phyloP scores from a whole-genome alignment of 169 alveolate species.

The Babesia sp. region DNA sequence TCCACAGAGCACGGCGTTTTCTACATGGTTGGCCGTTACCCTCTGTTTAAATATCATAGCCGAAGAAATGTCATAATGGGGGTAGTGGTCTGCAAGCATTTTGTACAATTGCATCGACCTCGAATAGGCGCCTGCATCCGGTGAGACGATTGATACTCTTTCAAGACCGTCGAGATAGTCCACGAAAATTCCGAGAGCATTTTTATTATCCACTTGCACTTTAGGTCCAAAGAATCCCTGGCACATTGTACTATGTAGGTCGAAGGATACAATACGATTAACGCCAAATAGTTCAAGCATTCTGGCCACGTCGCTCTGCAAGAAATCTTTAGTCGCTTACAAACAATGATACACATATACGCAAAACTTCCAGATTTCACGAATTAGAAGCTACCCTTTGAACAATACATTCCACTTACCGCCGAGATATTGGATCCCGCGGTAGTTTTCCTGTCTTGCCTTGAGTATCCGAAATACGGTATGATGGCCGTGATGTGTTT shows the following conservation, averaged over 20 bases:
- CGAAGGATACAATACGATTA: slow-evolving; percentile 92
- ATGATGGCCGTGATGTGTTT: slow-evolving; percentile 92
- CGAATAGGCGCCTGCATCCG: slow-evolving; percentile 91
- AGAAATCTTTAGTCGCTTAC: background rate
- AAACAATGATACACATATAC: too few species aligned
- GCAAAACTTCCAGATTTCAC: background rate
- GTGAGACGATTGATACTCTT: slow-evolving; percentile 91
- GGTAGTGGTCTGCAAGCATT: slow-evolving; percentile 10
- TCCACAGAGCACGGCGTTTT: slow-evolving; percentile 91
- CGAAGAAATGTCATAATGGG: slow-evolving; percentile 24
- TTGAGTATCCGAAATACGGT: slow-evolving; percentile 97
- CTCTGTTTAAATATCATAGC: slow-evolving; percentile 87
- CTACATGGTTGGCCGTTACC: slow-evolving; percentile 82
- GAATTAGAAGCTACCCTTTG: background rate
- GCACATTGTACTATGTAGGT: slow-evolving; percentile 92
- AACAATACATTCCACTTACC: slow-evolving; percentile 46
- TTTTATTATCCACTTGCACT: slow-evolving; percentile 90
- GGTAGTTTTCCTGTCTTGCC: slow-evolving; percentile 88
- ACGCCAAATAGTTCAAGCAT: slow-evolving; percentile 94
- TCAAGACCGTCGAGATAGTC: slow-evolving; percentile 67
- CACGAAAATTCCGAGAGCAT: slow-evolving; percentile 77
- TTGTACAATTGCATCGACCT: slow-evolving; percentile 68
- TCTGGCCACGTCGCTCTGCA: slow-evolving; percentile 89
- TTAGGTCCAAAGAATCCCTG: slow-evolving; percentile 93
- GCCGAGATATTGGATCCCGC: slow-evolving; percentile 91